phyloP scores from a whole-genome alignment of 495 filamentous ascomycete species.

The Tuber brumale region DNA sequence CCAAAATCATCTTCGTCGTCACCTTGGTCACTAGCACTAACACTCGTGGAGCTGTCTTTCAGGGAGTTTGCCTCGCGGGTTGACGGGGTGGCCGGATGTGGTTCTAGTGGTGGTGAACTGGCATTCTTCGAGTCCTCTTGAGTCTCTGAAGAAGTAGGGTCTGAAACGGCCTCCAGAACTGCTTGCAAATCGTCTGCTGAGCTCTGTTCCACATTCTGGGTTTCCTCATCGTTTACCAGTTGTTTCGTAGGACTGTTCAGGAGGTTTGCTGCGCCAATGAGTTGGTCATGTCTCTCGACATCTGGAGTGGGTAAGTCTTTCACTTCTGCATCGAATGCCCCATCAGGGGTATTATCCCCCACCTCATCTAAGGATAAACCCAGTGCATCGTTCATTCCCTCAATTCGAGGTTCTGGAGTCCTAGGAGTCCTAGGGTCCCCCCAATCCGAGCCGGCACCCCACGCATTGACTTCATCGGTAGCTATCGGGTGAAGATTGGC shows the following conservation, averaged over 20 bases:
- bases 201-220: background rate
- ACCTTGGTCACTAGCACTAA: constrained; percentile 5
- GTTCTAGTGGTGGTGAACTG: background rate
- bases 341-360: background rate
- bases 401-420: constrained; percentile 1
- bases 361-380: background rate
- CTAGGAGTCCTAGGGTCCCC: constrained; percentile 18
- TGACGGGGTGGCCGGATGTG: background rate
- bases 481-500: constrained; percentile 12
- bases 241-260: background rate
- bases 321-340: background rate
- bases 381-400: background rate
- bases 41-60: background rate
- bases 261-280: background rate
- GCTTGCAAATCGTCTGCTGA: background rate
- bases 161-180: background rate
- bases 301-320: background rate
- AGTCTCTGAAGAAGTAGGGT: background rate
- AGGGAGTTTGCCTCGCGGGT: background rate
- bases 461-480: constrained; percentile 25
- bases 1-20: constrained; percentile 48
- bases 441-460: constrained; percentile 38
- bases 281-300: constrained; percentile 2
- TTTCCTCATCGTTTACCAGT: background rate
- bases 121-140: background rate